phyloP scores from a whole-genome alignment of 2,329 filamentous ascomycete species.

The Aspergillus nomiae region DNA sequence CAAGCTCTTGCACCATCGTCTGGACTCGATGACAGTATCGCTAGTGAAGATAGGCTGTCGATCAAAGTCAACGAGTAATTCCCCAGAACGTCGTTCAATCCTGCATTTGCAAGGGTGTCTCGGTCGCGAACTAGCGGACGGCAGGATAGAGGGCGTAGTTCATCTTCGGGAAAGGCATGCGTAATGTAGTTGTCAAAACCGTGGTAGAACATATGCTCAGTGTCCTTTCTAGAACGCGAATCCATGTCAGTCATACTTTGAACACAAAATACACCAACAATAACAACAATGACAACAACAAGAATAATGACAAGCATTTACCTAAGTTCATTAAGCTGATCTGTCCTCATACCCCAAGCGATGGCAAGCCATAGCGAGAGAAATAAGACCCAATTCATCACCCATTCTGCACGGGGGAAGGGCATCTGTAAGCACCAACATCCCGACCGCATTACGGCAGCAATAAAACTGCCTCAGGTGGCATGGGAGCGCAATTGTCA shows the following conservation, averaged over 20 bases:
- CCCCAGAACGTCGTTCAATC: slow-evolving; percentile 91
- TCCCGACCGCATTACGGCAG: slow-evolving; percentile 44
- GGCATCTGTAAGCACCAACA: slow-evolving; percentile 41
- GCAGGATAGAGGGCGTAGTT: slow-evolving; percentile 85
- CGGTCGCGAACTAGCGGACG: slow-evolving; percentile 80
- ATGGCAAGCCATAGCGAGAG: slow-evolving; percentile 38
- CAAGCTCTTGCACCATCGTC: slow-evolving; percentile 64
- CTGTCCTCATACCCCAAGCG: slow-evolving; percentile 38
- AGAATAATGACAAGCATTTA: slow-evolving; percentile 16
- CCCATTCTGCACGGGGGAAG: slow-evolving; percentile 35
- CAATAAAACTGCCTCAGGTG: slow-evolving; percentile 23
- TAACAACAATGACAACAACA: background rate
- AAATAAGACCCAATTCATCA: slow-evolving; percentile 36
- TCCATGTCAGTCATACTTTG: background rate
- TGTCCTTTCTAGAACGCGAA: slow-evolving; percentile 41
- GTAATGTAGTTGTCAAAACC: slow-evolving; percentile 94
- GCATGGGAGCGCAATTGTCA: slow-evolving; percentile 27
- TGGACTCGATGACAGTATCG: slow-evolving; percentile 75
- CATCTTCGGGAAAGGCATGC: slow-evolving; percentile 93
- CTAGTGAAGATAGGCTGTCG: slow-evolving; percentile 91
- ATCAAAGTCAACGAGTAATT: slow-evolving; percentile 97
- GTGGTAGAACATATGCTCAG: slow-evolving; percentile 85
- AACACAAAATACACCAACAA: background rate
- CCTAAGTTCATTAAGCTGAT: slow-evolving; percentile 40
- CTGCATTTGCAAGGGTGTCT: slow-evolving; percentile 75